A percentile compares a stretch with the other conserved stretches of the same genome.
Conservation (phyloP, 208 protist species). For the Borovskyia barvae region DNA sequence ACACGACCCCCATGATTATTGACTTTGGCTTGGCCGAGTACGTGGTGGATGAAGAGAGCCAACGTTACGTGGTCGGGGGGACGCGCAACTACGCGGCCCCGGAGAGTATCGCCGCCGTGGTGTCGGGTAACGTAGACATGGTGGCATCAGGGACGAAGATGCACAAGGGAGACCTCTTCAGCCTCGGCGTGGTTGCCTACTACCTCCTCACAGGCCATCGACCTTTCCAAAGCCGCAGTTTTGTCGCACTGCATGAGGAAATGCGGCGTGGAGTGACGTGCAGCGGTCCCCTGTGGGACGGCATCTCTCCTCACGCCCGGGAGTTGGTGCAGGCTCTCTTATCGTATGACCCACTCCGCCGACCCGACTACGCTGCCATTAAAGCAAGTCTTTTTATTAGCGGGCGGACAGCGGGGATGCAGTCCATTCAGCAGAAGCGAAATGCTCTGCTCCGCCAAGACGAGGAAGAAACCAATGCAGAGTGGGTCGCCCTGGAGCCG, state of each 20-base stretch:
- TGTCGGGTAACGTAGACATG: slow-evolving; percentile 23
- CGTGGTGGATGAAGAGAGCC: slow-evolving; percentile 14
- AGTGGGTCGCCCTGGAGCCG: slow-evolving; percentile 57
- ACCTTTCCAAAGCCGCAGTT: slow-evolving; percentile 32
- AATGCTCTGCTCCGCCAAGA: slow-evolving; percentile 19
- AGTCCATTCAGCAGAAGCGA: slow-evolving; percentile 27
- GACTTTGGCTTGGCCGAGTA: slow-evolving; percentile 86
- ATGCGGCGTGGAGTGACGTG: slow-evolving; percentile 42
- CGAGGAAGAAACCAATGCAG: slow-evolving; percentile 33
- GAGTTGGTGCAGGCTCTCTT: slow-evolving; percentile 48
- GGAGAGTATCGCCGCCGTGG: slow-evolving; percentile 58
- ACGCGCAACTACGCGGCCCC: slow-evolving; percentile 69
- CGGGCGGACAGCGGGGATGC: slow-evolving; percentile 18
- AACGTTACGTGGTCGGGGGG: slow-evolving; percentile 36
- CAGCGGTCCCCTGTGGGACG: slow-evolving; percentile 39
- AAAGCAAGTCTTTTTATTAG: slow-evolving; percentile 39
- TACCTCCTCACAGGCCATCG: slow-evolving; percentile 43
- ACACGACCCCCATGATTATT: slow-evolving; percentile 64
- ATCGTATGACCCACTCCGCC: slow-evolving; percentile 25
- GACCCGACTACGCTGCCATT: slow-evolving; percentile 36
- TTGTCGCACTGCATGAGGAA: slow-evolving; percentile 37
- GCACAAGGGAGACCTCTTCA: slow-evolving; percentile 71
- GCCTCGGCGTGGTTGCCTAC: slow-evolving; percentile 73
- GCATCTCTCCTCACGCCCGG: slow-evolving; percentile 38
- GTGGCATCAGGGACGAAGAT: slow-evolving; percentile 41